These are phyloP conservation scores for Blepharisma undulans DNA, from an alignment of 169 alveolate species.

Conservation along the genomic window DNA sequence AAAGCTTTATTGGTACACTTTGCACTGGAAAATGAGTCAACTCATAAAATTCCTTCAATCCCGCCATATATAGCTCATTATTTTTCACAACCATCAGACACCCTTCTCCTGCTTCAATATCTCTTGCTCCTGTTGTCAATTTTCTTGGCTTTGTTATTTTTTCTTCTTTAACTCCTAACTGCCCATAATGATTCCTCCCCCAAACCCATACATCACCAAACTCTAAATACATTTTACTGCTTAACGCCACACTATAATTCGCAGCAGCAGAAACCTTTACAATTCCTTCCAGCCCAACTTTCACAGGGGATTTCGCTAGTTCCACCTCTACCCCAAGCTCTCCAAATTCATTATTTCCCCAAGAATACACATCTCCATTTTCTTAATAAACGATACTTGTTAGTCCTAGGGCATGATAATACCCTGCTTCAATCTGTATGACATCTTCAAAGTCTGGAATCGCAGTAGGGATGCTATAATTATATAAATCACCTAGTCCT, in stretches of 20 bases:
- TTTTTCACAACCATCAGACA: background rate
- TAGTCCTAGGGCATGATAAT: slow-evolving; percentile 4
- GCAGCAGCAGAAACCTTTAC: slow-evolving; percentile 25
- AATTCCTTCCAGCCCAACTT: background rate
- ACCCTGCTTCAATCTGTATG: slow-evolving; percentile 24
- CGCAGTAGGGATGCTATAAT: background rate
- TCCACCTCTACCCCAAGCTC: slow-evolving; percentile 9
- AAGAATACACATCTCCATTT: background rate
- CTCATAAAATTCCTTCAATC: background rate
- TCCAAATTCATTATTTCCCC: slow-evolving; percentile 36
- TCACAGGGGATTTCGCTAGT: background rate
- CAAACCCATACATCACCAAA: slow-evolving; percentile 67
- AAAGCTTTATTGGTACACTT: background rate
- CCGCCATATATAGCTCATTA: background rate
- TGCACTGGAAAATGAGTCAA: background rate
- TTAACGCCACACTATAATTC: slow-evolving; percentile 56
- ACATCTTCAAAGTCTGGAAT: slow-evolving; percentile 6
- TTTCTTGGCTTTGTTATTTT: background rate
- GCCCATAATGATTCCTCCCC: slow-evolving; percentile 55
- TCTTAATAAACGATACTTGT: slow-evolving; percentile 10
- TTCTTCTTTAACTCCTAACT: slow-evolving; percentile 29
- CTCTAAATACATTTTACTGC: slow-evolving; percentile 29
- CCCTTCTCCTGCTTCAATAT: slow-evolving; percentile 37
- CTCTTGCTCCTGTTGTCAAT: background rate
- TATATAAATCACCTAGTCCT: background rate